phyloP scores from a whole-genome alignment of 2,329 filamentous ascomycete genomes.

The Botryotinia narcissicola region DNA sequence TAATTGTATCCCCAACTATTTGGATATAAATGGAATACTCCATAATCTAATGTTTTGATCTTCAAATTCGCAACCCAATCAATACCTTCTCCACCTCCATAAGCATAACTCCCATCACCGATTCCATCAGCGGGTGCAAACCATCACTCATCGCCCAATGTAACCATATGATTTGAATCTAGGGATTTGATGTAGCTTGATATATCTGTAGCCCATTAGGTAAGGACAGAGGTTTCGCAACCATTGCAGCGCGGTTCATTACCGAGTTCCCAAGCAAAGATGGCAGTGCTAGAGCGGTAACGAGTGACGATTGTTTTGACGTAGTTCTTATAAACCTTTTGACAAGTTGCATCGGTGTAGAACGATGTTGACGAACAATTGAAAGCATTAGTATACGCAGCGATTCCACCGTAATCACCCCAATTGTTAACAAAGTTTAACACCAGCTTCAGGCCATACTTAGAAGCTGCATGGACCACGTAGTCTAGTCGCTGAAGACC shows the following conservation, averaged over 20 bases:
- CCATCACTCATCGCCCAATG: slow-evolving; percentile 62
- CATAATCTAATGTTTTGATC: slow-evolving; percentile 50
- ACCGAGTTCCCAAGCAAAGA: slow-evolving; percentile 66
- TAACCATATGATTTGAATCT: slow-evolving; percentile 60
- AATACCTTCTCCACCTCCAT: slow-evolving; percentile 45
- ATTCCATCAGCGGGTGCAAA: slow-evolving; percentile 42
- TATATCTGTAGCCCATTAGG: slow-evolving; percentile 56
- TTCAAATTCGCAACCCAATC: slow-evolving; percentile 49
- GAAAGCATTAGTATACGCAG: slow-evolving; percentile 55
- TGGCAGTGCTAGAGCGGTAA: slow-evolving; percentile 56
- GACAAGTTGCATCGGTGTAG: slow-evolving; percentile 54
- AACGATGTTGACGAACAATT: slow-evolving; percentile 52
- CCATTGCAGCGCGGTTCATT: slow-evolving; percentile 65
- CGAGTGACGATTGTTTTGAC: slow-evolving; percentile 57
- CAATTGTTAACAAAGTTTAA: slow-evolving; percentile 67
- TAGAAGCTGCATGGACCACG: slow-evolving; percentile 58
- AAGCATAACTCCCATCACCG: slow-evolving; percentile 46
- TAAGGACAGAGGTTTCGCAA: slow-evolving; percentile 56
- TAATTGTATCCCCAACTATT: slow-evolving; percentile 42
- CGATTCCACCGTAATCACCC: slow-evolving; percentile 64
- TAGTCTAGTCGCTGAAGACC: slow-evolving; percentile 64
- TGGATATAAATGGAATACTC: slow-evolving; percentile 53
- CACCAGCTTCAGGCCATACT: slow-evolving; percentile 59
- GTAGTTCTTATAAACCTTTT: slow-evolving; percentile 57
- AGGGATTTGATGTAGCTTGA: slow-evolving; percentile 63